phyloP scores from a whole-genome alignment of 305 asterid genomes.

The Euphrasia arctica region DNA sequence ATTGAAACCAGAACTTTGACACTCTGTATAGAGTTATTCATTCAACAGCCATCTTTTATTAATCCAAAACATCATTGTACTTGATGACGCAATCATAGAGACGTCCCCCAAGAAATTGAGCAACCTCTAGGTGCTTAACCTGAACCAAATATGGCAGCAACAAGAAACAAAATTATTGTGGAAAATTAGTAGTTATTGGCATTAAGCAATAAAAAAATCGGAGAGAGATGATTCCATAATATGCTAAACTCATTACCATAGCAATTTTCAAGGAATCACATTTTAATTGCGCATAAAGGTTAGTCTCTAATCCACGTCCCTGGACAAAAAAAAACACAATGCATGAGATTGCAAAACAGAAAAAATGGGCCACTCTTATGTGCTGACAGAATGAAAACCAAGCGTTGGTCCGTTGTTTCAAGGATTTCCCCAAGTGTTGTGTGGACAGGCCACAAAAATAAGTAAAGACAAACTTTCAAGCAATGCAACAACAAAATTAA shows the following conservation, averaged over 20 bases:
- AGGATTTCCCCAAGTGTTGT: not conserved
- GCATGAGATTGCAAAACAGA: conserved; percentile 16
- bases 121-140: conserved; percentile 97
- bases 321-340: conserved; percentile 27
- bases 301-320: conserved; percentile 99
- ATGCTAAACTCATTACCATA: conserved; percentile 57
- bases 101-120: conserved; percentile 95
- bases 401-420: not conserved
- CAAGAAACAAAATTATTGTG: conserved; percentile 6
- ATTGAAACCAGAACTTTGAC: not conserved
- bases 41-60: conserved; percentile 5
- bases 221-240: not conserved
- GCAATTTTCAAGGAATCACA: conserved; percentile 93
- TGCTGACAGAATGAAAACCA: not conserved
- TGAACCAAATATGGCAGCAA: conserved; percentile 26
- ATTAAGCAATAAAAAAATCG: conserved; percentile 6
- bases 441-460: not conserved
- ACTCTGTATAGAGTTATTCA: not conserved
- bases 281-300: conserved; percentile 84
- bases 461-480: not conserved
- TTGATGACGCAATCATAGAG: conserved; percentile 95
- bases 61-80: conserved; percentile 50
- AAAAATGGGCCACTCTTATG: conserved; percentile 4
- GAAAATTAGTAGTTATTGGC: not conserved
- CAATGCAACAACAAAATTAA: not conserved